Conservation (phyloP, 345 rosid genomes). For the Eucalyptus decipiens region DNA sequence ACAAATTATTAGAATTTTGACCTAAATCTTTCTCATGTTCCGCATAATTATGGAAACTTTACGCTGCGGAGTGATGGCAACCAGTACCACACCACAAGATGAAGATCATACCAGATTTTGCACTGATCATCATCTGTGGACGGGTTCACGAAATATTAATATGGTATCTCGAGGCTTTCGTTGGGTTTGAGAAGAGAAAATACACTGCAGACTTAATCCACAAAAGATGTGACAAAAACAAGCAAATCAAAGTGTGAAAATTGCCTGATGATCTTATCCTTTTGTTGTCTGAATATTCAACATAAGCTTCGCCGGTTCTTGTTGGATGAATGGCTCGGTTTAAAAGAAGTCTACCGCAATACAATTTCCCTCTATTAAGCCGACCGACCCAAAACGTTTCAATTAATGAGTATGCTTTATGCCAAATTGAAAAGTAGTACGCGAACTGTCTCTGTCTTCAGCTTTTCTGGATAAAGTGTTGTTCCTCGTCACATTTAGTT, state of each 20-base stretch:
- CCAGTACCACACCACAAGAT: not conserved
- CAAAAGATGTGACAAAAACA: not conserved
- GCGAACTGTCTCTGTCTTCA: not conserved
- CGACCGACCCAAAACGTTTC: not conserved
- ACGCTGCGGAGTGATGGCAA: not conserved
- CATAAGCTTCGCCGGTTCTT: not conserved
- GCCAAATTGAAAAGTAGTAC: not conserved
- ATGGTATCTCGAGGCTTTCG: not conserved
- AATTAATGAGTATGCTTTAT: not conserved
- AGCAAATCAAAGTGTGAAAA: not conserved
- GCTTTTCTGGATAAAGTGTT: not conserved
- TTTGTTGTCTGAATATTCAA: not conserved
- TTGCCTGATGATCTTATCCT: not conserved
- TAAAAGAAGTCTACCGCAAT: not conserved
- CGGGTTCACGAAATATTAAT: not conserved
- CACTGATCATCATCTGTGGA: not conserved
- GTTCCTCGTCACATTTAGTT: not conserved
- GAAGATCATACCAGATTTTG: not conserved
- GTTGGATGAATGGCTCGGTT: not conserved
- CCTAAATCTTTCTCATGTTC: not conserved
- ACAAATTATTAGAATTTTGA: not conserved
- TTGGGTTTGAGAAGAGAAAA: not conserved
- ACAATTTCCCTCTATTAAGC: not conserved
- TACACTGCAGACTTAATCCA: not conserved
- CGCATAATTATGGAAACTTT: not conserved